phyloP scores from a whole-genome alignment of 1,139 yeast species.

The Yamadazyma spencermartinsiae region DNA sequence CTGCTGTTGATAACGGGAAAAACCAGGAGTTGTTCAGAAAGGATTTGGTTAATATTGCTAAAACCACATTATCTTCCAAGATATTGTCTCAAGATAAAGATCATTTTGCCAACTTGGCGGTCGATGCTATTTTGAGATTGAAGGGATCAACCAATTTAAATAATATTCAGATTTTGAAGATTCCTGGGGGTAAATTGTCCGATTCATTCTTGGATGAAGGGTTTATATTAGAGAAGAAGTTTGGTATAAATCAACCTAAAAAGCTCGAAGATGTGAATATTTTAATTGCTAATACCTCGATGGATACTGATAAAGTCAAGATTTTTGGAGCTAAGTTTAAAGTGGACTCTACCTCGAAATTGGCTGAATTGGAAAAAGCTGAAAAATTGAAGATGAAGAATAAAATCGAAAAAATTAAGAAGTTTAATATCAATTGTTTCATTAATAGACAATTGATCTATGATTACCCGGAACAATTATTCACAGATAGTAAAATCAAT shows the following conservation, averaged over 20 bases:
- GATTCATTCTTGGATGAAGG: conserved; percentile 97
- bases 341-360: conserved; percentile 91
- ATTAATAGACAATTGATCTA: conserved; percentile 95
- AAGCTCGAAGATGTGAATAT: conserved; percentile 80
- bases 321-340: conserved; percentile 97
- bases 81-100: conserved; percentile 93
- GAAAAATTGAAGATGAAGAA: conserved; percentile 90
- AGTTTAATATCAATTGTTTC: conserved; percentile 82
- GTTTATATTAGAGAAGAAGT: conserved; percentile 83
- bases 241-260: conserved; percentile 94
- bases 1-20: conserved; percentile 73
- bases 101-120: conserved; percentile 85
- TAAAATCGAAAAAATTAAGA: conserved; percentile 84
- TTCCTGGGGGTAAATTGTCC: conserved; percentile 86
- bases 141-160: conserved; percentile 94
- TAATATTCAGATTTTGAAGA: conserved; percentile 90
- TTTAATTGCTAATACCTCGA: conserved; percentile 90
- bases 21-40: conserved; percentile 64
- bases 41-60: conserved; percentile 85
- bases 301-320: conserved; percentile 97
- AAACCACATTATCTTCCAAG: conserved; percentile 90
- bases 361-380: conserved; percentile 95
- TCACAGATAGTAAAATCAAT: conserved; percentile 83
- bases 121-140: conserved; percentile 88
- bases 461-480: conserved; percentile 96